These are phyloP conservation scores for Colletotrichum musicola DNA, from an alignment of 2,329 filamentous ascomycete species.

Conservation along the genomic window DNA sequence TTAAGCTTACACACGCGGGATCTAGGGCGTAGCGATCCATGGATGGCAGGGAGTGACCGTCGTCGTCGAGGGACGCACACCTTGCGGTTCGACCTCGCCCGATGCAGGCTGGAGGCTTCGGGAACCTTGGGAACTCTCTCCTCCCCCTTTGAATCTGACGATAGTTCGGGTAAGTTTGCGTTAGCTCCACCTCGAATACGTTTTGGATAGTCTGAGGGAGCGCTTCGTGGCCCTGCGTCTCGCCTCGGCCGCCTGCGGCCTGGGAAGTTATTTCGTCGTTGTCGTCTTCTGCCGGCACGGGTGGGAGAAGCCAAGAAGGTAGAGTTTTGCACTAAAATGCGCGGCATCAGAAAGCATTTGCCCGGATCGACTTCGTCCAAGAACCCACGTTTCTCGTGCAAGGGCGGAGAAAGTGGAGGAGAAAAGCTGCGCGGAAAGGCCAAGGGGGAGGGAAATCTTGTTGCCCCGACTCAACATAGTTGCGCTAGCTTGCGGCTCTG, in stretches of 20 bases:
- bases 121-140: slow-evolving; percentile 3
- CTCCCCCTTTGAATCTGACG: slow-evolving; percentile 18
- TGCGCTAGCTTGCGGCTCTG: slow-evolving; percentile 9
- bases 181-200: slow-evolving; percentile 27
- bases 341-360: not conserved
- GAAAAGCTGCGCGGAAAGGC: not conserved
- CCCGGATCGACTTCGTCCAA: not conserved
- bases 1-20: slow-evolving; percentile 24
- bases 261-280: slow-evolving; percentile 5
- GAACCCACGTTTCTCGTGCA: not conserved
- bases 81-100: slow-evolving; percentile 27
- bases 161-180: slow-evolving; percentile 14
- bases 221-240: not conserved
- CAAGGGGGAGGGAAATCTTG: not conserved
- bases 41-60: slow-evolving; percentile 16
- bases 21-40: not conserved
- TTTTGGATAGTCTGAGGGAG: slow-evolving; percentile 20
- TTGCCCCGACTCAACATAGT: not conserved
- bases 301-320: too few species aligned
- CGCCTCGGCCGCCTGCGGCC: slow-evolving; percentile 9
- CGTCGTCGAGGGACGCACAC: not conserved
- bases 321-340: not conserved
- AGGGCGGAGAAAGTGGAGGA: not conserved
- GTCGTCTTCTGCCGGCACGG: not conserved
- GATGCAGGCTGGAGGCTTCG: slow-evolving; percentile 31